These are phyloP conservation scores for Colletotrichum cordylinicola DNA, from an alignment of 2,329 filamentous ascomycete species.

Conservation along the genomic window DNA sequence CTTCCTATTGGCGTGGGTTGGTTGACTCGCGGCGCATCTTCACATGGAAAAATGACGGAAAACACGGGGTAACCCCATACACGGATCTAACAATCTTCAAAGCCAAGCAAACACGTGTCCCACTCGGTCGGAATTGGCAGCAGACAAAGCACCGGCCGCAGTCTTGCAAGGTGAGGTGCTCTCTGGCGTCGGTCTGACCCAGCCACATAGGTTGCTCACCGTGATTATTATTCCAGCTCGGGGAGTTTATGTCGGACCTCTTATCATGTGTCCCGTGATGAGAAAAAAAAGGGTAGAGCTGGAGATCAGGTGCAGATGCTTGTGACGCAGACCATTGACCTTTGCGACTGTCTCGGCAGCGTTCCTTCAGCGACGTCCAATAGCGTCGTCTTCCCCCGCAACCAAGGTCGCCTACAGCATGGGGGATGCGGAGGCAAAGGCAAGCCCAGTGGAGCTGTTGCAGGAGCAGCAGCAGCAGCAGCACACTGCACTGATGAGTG, in stretches of 20 bases:
- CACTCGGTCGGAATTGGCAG: not conserved
- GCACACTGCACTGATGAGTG: not conserved
- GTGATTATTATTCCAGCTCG: not conserved
- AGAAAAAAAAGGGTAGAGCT: not conserved
- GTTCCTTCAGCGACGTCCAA: not conserved
- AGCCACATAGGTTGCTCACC: not conserved
- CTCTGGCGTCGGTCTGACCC: not conserved
- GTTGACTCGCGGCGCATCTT: conserved; percentile 19
- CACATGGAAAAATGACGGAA: conserved; percentile 6
- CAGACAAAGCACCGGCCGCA: not conserved
- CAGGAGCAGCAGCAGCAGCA: not conserved
- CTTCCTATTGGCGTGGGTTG: not conserved
- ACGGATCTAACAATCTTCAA: not conserved
- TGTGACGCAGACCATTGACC: conserved; percentile 11
- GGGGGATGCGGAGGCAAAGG: conserved; percentile 13
- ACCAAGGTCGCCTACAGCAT: not conserved
- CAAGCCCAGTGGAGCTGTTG: not conserved
- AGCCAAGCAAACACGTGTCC: conserved; percentile 12
- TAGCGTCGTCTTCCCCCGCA: conserved; percentile 6
- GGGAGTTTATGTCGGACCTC: not conserved
- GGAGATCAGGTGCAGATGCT: conserved; percentile 11
- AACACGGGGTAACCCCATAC: not conserved
- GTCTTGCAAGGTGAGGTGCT: not conserved
- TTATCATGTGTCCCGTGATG: not conserved
- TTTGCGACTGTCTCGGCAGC: not conserved